Evolutionary conservation across 169 alveolate genomes (phyloP), one percentile per base, ranked within the genome.

Genomic region (Plasmodium malariae): DNA sequence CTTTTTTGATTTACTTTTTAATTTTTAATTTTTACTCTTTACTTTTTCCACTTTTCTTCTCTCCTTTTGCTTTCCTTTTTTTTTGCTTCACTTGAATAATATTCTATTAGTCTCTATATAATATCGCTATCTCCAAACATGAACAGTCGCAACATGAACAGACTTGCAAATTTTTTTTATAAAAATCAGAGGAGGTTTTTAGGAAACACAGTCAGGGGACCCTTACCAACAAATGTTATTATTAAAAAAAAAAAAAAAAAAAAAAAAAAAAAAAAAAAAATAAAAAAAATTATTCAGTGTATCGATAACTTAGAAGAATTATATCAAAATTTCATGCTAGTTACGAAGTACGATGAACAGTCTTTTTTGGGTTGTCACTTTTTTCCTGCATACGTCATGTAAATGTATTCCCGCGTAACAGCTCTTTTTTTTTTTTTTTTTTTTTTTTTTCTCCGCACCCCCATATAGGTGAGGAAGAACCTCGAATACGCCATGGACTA

Each of bases 401-500:
- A 45, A 36, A 71, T 3, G 30, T 26, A 21, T 0, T 21, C 67
- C 24, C 1, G 14, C 1, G 3, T 26, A 19, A n/a, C n/a, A n/a
- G n/a, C n/a, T 28, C 9, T 55, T 21, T 11, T n/a, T 24, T 32
- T 45, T 19, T 74, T 74, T 57, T 26, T 30, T 32, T 17, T 17
- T 11, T 34, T n/a, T 32, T 63, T 63, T 59, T 24, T 34, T 14
- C 11, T 32, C 21, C 32, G 40, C 12, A n/a, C n/a, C n/a, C n/a
- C n/a, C n/a, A n/a, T n/a, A n/a, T 17, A 74, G 88, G 36, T 74
- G 34, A 49, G 37, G 26, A 70, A 70, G 21, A 80, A 80, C 7
- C n/a, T 43, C 28, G 93, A 74, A 21, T 94, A 92, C 74, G 95
- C 94, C 21, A 83, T 89, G 74, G 89, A 92, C 65, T 51, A 92